These are phyloP conservation scores for Neurospora cerealis DNA, from an alignment of 495 filamentous ascomycete genomes.

Conservation along the genomic window DNA sequence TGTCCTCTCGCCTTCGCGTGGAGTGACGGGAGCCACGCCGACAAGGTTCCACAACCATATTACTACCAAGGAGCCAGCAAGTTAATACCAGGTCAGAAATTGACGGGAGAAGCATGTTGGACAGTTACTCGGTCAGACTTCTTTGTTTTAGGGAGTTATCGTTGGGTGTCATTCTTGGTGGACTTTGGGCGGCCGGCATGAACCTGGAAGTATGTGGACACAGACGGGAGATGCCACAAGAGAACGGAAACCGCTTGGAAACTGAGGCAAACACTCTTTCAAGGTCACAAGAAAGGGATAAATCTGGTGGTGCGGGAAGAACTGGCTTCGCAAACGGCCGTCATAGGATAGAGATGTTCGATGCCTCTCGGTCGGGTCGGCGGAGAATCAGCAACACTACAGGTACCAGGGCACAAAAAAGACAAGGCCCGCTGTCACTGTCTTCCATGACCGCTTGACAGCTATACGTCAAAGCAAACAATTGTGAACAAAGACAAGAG, in stretches of 20 bases:
- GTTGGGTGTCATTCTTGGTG: neutral
- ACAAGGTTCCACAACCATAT: too few relatives aligned
- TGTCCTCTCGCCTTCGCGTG: neutral
- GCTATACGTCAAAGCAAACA: neutral
- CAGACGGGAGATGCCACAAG: neutral
- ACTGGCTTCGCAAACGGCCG: neutral
- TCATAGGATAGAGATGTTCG: neutral
- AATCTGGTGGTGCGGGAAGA: neutral
- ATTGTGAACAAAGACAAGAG: neutral
- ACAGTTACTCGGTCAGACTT: neutral
- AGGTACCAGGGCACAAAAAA: neutral
- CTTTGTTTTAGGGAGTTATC: neutral
- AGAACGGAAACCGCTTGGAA: neutral
- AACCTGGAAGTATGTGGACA: too few relatives aligned
- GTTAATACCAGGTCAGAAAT: neutral
- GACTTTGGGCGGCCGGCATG: neutral
- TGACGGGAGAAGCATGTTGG: neutral
- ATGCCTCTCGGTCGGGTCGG: neutral
- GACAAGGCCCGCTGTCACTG: neutral
- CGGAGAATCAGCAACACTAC: neutral
- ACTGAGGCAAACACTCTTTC: neutral
- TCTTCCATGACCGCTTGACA: neutral
- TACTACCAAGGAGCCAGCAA: neutral
- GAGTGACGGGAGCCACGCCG: neutral
- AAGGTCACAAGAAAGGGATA: neutral